These are phyloP conservation scores for Sparassis latifolia DNA, from an alignment of 1,284 basidiomycete species.

Conservation along the genomic window DNA sequence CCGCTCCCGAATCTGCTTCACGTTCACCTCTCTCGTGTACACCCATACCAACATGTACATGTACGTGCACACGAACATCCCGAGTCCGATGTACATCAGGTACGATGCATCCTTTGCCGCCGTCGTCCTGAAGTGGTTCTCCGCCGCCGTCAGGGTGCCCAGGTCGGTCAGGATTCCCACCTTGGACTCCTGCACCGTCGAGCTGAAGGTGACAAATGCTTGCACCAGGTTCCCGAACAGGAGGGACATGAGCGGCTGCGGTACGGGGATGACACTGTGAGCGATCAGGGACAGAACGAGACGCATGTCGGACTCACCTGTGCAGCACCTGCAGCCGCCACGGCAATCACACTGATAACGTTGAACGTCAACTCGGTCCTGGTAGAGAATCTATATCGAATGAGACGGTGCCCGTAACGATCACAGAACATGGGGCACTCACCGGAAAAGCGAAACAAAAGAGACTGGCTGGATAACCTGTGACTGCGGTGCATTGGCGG, in stretches of 20 bases:
- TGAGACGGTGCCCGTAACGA: no score
- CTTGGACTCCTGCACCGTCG: slow-evolving; percentile 19
- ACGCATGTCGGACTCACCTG: slow-evolving; percentile 41
- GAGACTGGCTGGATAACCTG: slow-evolving; percentile 3
- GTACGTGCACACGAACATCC: slow-evolving; percentile 61
- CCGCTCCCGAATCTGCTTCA: slow-evolving; percentile 73
- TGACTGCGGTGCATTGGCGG: background rate
- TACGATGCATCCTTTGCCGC: slow-evolving; percentile 57
- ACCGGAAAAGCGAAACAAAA: slow-evolving; percentile 6
- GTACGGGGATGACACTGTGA: background rate
- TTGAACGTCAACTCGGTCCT: slow-evolving; percentile 58
- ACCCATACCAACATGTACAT: slow-evolving; percentile 85
- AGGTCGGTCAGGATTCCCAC: slow-evolving; percentile 15
- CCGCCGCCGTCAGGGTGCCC: slow-evolving; percentile 31
- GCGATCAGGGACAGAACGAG: background rate
- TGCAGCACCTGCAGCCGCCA: slow-evolving; percentile 68
- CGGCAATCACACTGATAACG: slow-evolving; percentile 58
- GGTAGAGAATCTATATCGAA: slow-evolving; percentile 28
- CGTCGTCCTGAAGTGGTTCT: slow-evolving; percentile 41
- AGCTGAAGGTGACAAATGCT: slow-evolving; percentile 62
- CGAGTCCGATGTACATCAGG: slow-evolving; percentile 61
- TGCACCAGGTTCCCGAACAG: slow-evolving; percentile 77
- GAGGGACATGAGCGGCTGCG: slow-evolving; percentile 70
- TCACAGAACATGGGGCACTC: background rate
- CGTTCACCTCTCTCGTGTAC: slow-evolving; percentile 82